Evolutionary conservation across 2,329 filamentous ascomycete species (phyloP).

Genomic region (Xylaria multiplex): DNA sequence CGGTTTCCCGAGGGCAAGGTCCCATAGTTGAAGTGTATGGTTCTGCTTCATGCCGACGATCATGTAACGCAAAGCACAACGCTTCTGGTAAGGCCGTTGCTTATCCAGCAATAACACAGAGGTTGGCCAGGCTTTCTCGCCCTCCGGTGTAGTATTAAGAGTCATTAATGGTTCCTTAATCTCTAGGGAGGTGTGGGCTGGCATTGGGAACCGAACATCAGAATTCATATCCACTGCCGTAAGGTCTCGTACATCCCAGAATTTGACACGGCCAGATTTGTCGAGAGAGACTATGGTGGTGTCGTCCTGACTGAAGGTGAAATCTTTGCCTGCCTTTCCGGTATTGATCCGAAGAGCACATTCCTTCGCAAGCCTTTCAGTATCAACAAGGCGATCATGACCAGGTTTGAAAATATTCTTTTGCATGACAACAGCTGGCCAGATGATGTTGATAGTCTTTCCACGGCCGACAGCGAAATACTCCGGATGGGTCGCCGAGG

Average conservation of each 20-base stretch:
- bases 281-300: slow-evolving; percentile 93
- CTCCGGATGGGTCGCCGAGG: slow-evolving; percentile 87
- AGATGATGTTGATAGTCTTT: slow-evolving; percentile 93
- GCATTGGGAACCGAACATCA: slow-evolving; percentile 62
- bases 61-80: slow-evolving; percentile 90
- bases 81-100: slow-evolving; percentile 89
- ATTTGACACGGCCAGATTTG: slow-evolving; percentile 94
- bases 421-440: slow-evolving; percentile 71
- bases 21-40: slow-evolving; percentile 97
- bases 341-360: slow-evolving; percentile 93
- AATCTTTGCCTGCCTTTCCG: slow-evolving; percentile 98
- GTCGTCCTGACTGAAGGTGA: slow-evolving; percentile 97
- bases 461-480: slow-evolving; percentile 96
- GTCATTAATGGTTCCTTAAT: slow-evolving; percentile 88
- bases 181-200: slow-evolving; percentile 71
- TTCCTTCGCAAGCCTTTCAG: slow-evolving; percentile 85
- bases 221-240: slow-evolving; percentile 64
- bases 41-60: slow-evolving; percentile 99
- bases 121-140: slow-evolving; percentile 95
- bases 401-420: slow-evolving; percentile 71
- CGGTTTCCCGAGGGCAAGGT: slow-evolving; percentile 91
- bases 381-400: slow-evolving; percentile 79
- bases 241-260: slow-evolving; percentile 94
- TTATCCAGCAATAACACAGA: slow-evolving; percentile 97
- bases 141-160: slow-evolving; percentile 83